These are phyloP conservation scores for Exophiala bonariae DNA, from an alignment of 2,329 filamentous ascomycete species.

Conservation along the genomic window DNA sequence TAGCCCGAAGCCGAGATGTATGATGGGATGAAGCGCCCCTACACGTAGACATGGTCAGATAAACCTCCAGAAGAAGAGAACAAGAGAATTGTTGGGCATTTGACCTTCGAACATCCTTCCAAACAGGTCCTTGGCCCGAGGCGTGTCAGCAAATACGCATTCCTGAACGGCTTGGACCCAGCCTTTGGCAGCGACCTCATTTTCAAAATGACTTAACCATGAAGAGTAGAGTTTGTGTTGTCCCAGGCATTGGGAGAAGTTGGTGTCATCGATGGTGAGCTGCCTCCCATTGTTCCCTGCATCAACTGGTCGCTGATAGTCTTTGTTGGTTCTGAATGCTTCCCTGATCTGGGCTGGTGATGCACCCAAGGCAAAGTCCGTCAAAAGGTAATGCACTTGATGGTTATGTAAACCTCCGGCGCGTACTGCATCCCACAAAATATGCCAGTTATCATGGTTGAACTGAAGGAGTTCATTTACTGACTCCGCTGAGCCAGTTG, in stretches of 20 bases:
- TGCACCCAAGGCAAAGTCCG: slow-evolving; percentile 59
- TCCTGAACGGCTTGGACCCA: no score
- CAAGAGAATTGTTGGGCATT: neutral
- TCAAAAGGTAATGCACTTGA: slow-evolving; percentile 19
- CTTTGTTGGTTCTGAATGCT: slow-evolving; percentile 65
- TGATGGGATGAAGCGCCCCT: slow-evolving; percentile 75
- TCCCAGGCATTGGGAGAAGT: slow-evolving; percentile 62
- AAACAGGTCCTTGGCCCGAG: no score
- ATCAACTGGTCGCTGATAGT: slow-evolving; percentile 63
- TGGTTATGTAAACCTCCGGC: slow-evolving; percentile 72
- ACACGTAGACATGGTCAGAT: slow-evolving; percentile 52
- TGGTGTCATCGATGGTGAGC: slow-evolving; percentile 54
- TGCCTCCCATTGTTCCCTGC: slow-evolving; percentile 48
- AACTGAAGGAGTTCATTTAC: slow-evolving; percentile 69
- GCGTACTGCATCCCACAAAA: slow-evolving; percentile 72
- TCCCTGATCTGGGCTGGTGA: slow-evolving; percentile 56
- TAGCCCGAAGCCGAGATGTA: slow-evolving; percentile 67
- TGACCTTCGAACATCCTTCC: slow-evolving; percentile 31
- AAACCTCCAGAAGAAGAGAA: neutral
- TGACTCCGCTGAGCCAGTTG: slow-evolving; percentile 34
- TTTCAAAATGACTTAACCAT: no score
- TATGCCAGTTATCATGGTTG: slow-evolving; percentile 71
- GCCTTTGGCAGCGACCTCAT: no score
- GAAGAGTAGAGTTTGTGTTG: no score
- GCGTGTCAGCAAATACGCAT: no score